Conservation (phyloP, 169 alveolate genomes). For the Cryptosporidium tyzzeri region DNA sequence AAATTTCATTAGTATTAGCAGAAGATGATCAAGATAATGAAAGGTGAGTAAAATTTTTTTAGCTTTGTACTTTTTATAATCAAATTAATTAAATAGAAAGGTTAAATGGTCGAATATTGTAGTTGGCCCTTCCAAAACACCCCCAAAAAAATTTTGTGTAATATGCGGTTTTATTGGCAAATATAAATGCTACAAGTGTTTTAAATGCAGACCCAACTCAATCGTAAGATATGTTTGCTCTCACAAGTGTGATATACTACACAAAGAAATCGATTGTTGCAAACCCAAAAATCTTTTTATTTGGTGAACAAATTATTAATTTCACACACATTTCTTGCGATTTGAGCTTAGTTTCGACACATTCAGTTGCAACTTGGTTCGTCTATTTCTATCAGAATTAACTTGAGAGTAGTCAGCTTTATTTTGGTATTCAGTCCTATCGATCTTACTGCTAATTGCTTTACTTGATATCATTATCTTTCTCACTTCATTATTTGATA, state of each 20-base stretch:
- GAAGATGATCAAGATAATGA: slow-evolving; percentile 71
- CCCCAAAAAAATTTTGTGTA: slow-evolving; percentile 62
- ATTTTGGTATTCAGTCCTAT: background rate
- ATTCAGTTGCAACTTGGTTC: slow-evolving; percentile 40
- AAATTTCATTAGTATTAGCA: slow-evolving; percentile 48
- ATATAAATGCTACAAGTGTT: slow-evolving; percentile 67
- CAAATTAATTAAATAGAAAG: slow-evolving; percentile 9
- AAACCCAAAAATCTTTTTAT: slow-evolving; percentile 65
- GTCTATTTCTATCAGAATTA: background rate
- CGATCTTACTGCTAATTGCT: background rate
- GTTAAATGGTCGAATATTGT: slow-evolving; percentile 52
- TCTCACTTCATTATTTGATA: slow-evolving; percentile 2
- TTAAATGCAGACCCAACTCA: slow-evolving; percentile 51
- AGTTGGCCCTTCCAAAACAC: slow-evolving; percentile 62
- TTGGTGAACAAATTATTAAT: slow-evolving; percentile 17
- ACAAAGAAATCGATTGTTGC: slow-evolving; percentile 68
- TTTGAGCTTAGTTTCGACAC: slow-evolving; percentile 43
- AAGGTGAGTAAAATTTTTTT: slow-evolving; percentile 10
- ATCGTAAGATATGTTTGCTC: slow-evolving; percentile 74
- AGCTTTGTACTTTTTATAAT: background rate
- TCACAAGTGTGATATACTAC: slow-evolving; percentile 43
- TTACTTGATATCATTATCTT: background rate
- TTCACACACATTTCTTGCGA: slow-evolving; percentile 64
- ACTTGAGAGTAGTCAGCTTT: background rate
- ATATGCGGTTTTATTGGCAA: slow-evolving; percentile 67